Percentiles rank a stretch among this genome's conserved stretches.
phyloP scores from a whole-genome alignment of 2,329 filamentous ascomycete species.

The Fusarium sp. region DNA sequence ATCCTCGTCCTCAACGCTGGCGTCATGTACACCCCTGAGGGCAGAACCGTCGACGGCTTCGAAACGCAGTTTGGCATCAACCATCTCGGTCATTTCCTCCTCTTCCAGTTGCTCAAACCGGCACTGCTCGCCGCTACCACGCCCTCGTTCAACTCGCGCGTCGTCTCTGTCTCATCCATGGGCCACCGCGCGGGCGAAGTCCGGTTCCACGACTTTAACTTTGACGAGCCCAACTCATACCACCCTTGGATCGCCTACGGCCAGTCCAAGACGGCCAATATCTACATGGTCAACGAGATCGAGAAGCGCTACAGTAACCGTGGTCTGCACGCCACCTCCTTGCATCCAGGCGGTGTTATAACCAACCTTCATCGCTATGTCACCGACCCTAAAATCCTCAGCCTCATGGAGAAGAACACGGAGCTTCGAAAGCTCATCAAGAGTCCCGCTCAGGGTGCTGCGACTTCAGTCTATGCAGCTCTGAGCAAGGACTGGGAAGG shows the following conservation, averaged over 20 bases:
- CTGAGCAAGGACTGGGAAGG: constrained; percentile 12
- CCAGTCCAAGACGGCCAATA: constrained; percentile 35
- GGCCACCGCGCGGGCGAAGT: constrained; percentile 49
- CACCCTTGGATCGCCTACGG: constrained; percentile 29
- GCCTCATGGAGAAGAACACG: background rate
- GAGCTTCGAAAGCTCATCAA: background rate
- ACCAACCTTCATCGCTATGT: constrained; percentile 13
- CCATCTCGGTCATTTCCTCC: constrained; percentile 44
- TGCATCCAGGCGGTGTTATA: constrained; percentile 23
- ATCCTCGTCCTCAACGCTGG: constrained; percentile 21
- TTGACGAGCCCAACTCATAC: constrained; percentile 23
- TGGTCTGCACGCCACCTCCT: constrained; percentile 23
- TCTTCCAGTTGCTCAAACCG: constrained; percentile 55
- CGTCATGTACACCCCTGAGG: constrained; percentile 24
- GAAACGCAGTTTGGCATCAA: constrained; percentile 45
- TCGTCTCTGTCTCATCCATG: constrained; percentile 59
- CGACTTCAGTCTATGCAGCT: constrained; percentile 10
- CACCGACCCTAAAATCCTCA: background rate
- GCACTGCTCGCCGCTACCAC: constrained; percentile 55
- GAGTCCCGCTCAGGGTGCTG: background rate
- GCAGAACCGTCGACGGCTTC: constrained; percentile 23
- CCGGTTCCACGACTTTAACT: constrained; percentile 29
- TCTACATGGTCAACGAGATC: constrained; percentile 36
- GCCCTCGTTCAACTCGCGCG: constrained; percentile 56
- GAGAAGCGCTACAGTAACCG: constrained; percentile 17